phyloP scores from a whole-genome alignment of 108 stramenopile species.

The Fragilaria radians region DNA sequence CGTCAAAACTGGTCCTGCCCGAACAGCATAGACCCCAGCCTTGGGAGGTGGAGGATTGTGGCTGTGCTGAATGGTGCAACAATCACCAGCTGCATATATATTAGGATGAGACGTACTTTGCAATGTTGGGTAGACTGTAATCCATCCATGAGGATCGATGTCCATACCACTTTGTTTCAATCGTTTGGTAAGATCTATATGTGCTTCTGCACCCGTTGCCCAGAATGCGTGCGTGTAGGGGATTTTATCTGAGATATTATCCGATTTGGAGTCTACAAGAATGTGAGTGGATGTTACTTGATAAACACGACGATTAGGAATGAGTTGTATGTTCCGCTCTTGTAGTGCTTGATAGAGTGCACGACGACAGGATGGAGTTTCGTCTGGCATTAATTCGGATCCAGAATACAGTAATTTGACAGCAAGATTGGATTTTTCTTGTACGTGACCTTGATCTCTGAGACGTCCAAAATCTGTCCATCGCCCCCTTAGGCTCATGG shows the following conservation, averaged over 20 bases:
- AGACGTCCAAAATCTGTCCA: constrained; percentile 42
- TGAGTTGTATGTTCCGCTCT: constrained; percentile 50
- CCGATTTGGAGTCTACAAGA: constrained; percentile 5
- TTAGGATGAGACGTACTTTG: constrained; percentile 73
- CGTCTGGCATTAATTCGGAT: constrained; percentile 43
- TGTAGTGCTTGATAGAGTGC: constrained; percentile 34
- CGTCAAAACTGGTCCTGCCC: constrained; percentile 76
- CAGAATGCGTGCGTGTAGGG: constrained; percentile 71
- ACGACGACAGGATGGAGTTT: constrained; percentile 31
- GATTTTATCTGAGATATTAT: no score
- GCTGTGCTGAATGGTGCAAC: constrained; percentile 48
- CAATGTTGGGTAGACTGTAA: constrained; percentile 56
- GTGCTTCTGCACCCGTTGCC: constrained; percentile 81
- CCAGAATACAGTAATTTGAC: constrained; percentile 65
- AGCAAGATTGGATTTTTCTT: constrained; percentile 17
- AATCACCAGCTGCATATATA: constrained; percentile 87
- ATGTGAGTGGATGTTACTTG: constrained; percentile 23
- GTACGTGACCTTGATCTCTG: constrained; percentile 1
- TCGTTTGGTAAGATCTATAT: constrained; percentile 34
- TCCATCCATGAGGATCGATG: constrained; percentile 67
- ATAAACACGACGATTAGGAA: constrained; percentile 39
- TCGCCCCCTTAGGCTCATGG: constrained; percentile 72
- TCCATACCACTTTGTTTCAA: constrained; percentile 48
- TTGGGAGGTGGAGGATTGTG: constrained; percentile 51
- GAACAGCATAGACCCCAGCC: constrained; percentile 87